Base-by-base conservation (phyloP, 352 stramenopile species). In the Plasmopara halstedii region DNA sequence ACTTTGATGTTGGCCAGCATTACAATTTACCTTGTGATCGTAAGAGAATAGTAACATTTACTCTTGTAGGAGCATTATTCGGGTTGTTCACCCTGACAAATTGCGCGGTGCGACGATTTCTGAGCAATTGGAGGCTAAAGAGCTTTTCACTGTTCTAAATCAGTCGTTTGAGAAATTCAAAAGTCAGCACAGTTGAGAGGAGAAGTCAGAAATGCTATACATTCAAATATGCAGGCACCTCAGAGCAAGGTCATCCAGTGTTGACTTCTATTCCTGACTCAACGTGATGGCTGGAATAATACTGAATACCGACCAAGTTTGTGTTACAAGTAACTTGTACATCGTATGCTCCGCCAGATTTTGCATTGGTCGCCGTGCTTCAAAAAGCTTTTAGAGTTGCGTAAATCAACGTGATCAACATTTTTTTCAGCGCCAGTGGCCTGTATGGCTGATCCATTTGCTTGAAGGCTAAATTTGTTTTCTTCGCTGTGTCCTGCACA, bases 161-260 rank as follows among this genome's bases (percentile, higher is more conserved):
- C 73, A 91, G 53, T 78, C 78, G n/a, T 94, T 92, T 52, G 80
- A 94, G 46, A 81, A 78, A 44, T 90, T 86, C 45, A 92, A 93
- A 53, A 69, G 61, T 42, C 51, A 65, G 43, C n/a, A 50, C 42
- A 62, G 22, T 33, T 63, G 17, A 60, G 20, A 15, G 45, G 13
- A 36, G 33, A 42, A 41, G 25, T 10, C 17, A 20, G 21, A 17
- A 22, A n/a, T n/a, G 18, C 8, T 41, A 56, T 42, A 46, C 33
- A 46, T n/a, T n/a, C n/a, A 42, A 18, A 33, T 27, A 42, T 57
- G 25, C 25, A 29, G n/a, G n/a, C n/a, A 29, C 25, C 11, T 4
- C 11, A 5, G 1, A 29, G 11, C 25, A 29, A 6, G 25, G 25
- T 29, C 6, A 29, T 10, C 7, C 3, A 10, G 3, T 6, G 25